These are phyloP conservation scores for Chaetoceros tenuissimus DNA, from an alignment of 108 stramenopile genomes.

Conservation along the genomic window DNA sequence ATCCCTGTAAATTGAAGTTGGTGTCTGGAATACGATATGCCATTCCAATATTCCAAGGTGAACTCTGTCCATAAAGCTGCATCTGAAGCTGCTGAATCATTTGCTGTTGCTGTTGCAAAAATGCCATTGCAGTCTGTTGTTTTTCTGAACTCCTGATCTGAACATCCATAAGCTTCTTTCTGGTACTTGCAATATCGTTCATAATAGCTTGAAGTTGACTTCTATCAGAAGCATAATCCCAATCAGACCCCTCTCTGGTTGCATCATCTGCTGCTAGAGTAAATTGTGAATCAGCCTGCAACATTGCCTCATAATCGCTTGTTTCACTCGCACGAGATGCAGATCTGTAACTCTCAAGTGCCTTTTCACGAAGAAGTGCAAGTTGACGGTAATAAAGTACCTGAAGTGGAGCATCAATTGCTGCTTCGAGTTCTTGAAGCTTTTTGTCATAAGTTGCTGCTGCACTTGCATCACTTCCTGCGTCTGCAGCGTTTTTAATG, in stretches of 20 bases:
- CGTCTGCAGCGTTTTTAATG: constrained; percentile 74
- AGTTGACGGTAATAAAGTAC: constrained; percentile 88
- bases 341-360: constrained; percentile 76
- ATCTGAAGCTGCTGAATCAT: constrained; percentile 91
- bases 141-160: constrained; percentile 73
- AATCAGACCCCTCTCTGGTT: constrained; percentile 73
- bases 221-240: constrained; percentile 85
- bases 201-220: constrained; percentile 68
- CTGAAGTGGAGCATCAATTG: constrained; percentile 86
- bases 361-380: constrained; percentile 72
- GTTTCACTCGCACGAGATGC: constrained; percentile 64
- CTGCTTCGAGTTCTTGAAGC: constrained; percentile 78
- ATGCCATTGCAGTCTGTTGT: constrained; percentile 89
- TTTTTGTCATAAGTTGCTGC: constrained; percentile 79
- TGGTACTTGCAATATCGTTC: constrained; percentile 70
- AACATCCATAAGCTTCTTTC: constrained; percentile 75
- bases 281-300: constrained; percentile 85
- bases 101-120: constrained; percentile 91
- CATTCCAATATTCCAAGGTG: constrained; percentile 91
- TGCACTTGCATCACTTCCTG: constrained; percentile 44
- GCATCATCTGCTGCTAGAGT: constrained; percentile 67
- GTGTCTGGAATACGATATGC: constrained; percentile 97
- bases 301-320: constrained; percentile 94
- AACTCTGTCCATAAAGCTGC: constrained; percentile 87
- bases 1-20: constrained; percentile 90